Conservation (phyloP, 805 yeast species). For the Myxozyma monticola region DNA sequence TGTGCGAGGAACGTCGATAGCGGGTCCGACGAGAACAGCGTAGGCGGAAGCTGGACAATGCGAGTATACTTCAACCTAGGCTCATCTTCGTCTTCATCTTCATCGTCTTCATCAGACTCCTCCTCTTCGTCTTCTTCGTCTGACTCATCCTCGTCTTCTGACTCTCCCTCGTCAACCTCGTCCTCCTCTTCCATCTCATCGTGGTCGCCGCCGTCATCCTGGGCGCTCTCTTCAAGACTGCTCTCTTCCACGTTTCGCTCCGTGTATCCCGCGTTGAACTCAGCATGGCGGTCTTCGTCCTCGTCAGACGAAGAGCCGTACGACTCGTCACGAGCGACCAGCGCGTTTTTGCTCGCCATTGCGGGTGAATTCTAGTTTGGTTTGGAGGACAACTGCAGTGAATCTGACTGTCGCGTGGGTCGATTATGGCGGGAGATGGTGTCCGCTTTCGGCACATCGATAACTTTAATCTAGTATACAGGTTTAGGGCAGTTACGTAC, state of each 20-base stretch:
- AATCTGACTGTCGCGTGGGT: too few species aligned
- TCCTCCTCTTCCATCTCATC: constrained; percentile 14
- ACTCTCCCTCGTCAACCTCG: constrained; percentile 4
- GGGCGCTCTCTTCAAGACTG: constrained; percentile 6
- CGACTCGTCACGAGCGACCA: constrained; percentile 22
- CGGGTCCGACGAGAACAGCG: constrained; percentile 73
- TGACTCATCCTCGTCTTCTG: constrained; percentile 23
- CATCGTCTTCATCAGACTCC: constrained; percentile 31
- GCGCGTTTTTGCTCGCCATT: constrained; percentile 9
- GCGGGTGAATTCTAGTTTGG: background rate
- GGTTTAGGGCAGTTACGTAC: too few species aligned
- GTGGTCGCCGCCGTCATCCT: constrained; percentile 4
- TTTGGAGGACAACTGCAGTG: too few species aligned
- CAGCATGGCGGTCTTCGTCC: constrained; percentile 17
- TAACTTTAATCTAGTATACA: too few species aligned
- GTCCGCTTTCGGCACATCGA: too few species aligned
- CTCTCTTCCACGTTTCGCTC: constrained; percentile 12
- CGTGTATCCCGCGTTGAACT: constrained; percentile 22
- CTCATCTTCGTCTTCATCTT: constrained; percentile 47
- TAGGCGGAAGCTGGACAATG: constrained; percentile 62
- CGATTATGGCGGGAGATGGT: too few species aligned
- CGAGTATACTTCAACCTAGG: constrained; percentile 77
- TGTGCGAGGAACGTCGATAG: constrained; percentile 67
- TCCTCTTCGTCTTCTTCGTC: constrained; percentile 31
- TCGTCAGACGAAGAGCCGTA: constrained; percentile 25